A percentile compares a stretch with the other conserved stretches of the same genome.
phyloP scores from a whole-genome alignment of 2,329 filamentous ascomycete genomes.

The Cryphonectria carpinicola region DNA sequence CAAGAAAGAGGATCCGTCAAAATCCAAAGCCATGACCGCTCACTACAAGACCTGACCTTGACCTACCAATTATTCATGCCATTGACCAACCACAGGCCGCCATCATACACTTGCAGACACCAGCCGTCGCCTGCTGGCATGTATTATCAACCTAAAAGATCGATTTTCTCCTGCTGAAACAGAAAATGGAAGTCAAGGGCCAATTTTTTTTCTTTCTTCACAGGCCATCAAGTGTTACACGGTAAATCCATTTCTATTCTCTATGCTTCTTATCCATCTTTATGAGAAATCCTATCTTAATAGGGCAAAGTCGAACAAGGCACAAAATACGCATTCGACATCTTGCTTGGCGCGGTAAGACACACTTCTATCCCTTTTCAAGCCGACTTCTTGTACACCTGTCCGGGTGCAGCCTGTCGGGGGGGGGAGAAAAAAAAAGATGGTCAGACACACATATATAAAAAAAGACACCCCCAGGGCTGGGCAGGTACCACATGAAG shows the following conservation, averaged over 20 bases:
- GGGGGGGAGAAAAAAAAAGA: background rate
- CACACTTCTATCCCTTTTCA: background rate
- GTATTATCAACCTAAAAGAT: background rate
- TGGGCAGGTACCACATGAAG: slow-evolving; percentile 18
- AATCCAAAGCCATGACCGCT: slow-evolving; percentile 19
- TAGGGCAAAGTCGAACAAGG: background rate
- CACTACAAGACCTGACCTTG: slow-evolving; percentile 1
- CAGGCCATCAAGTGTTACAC: background rate
- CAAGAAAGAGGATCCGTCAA: background rate
- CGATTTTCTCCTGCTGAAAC: background rate
- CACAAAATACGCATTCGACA: background rate
- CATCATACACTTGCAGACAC: background rate
- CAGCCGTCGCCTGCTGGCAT: background rate
- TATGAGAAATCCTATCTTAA: background rate
- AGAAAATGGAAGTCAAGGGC: too few relatives aligned
- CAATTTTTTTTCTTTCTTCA: too few relatives aligned
- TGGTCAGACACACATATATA: slow-evolving; percentile 13
- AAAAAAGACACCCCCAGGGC: background rate
- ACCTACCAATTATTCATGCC: background rate
- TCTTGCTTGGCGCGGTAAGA: background rate
- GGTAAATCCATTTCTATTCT: background rate
- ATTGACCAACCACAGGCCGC: background rate
- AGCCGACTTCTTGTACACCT: slow-evolving; percentile 26
- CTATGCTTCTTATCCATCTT: background rate
- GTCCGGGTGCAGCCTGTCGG: slow-evolving; percentile 23